A percentile compares a stretch with the other conserved stretches of the same genome.
phyloP scores from a whole-genome alignment of 164 flowering plant genomes.

The Annona cherimola region DNA sequence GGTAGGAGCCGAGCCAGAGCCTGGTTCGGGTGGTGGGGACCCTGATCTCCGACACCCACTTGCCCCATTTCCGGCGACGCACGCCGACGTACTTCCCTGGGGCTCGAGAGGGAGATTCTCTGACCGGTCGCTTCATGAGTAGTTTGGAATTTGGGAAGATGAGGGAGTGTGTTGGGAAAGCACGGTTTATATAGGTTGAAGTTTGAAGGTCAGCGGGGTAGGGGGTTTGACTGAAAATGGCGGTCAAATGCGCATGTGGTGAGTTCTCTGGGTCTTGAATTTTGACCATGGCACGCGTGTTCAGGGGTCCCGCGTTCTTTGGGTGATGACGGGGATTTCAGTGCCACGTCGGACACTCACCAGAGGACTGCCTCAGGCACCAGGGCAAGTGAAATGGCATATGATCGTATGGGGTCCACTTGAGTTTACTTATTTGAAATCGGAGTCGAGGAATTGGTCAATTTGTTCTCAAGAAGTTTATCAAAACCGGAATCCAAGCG shows the following conservation, averaged over 20 bases:
- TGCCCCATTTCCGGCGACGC: slow-evolving; percentile 64
- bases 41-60: slow-evolving; percentile 74
- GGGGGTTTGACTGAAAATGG: neutral
- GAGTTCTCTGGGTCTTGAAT: too few species aligned
- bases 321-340: too few species aligned
- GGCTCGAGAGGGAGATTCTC: neutral
- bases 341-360: too few species aligned
- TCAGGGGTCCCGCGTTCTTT: too few species aligned
- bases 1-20: slow-evolving; percentile 67
- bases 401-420: too few species aligned
- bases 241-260: neutral
- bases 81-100: slow-evolving; percentile 34
- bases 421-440: too few species aligned
- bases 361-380: too few species aligned
- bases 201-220: neutral
- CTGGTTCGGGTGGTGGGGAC: slow-evolving; percentile 55
- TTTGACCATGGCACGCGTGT: too few species aligned
- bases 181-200: neutral
- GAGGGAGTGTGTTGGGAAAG: neutral
- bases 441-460: too few species aligned
- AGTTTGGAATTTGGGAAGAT: neutral
- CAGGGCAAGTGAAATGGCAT: too few species aligned
- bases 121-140: neutral
- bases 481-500: too few species aligned
- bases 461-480: too few species aligned